Evolutionary conservation across 1,139 yeast species (phyloP), one percentile per base, ranked within the genome.

Genomic region (Saccharomyces pastorianus): DNA sequence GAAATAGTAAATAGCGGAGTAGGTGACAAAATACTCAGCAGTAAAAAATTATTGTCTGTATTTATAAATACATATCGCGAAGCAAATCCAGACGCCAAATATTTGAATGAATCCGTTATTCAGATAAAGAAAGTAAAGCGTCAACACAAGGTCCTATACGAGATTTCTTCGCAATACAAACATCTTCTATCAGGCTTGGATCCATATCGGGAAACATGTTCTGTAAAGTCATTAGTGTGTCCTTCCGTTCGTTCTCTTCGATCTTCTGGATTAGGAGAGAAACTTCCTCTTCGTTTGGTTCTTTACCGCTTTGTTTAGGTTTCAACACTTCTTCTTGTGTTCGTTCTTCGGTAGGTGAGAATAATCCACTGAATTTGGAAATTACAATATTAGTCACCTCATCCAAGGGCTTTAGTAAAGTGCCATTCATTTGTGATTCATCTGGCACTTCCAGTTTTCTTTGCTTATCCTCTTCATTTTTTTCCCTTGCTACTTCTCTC

Each of bases 181-280:
- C 84, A 65, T 90, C 96, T 53, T 77, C 80, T 52, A 90, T 76
- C 1, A 90, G 74, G 0, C 80, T 85, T 46, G 73, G 73, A 61
- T 89, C 96, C 56, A 89, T 72, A 41, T 74, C 75, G 0, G 96
- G 96, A 70, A 90, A 89, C 81, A 90, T 87, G 54, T 83, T 84
- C 31, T 73, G 73, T 51, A 90, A 73, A 2, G 81, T 79, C 4
- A 72, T 72, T 8, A 76, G 66, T 11, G 76, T 76, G 32, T 74
- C 73, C 34, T 71, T 70, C 50, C 71, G 73, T 57, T 80, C 82
- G 53, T 70, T 65, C 47, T 69, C 59, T 46, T 66, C 66, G 49
- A 67, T 54, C 25, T 58, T 53, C n/a, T 58, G 56, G 6, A 62
- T 64, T 11, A 61, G 44, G n/a, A 51, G 53, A 6, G 54, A 28